Percentiles rank a stretch among this genome's conserved stretches.
These are phyloP conservation scores for Dicorynia guianensis DNA, from an alignment of 306 rosid genomes.

Conservation along the genomic window DNA sequence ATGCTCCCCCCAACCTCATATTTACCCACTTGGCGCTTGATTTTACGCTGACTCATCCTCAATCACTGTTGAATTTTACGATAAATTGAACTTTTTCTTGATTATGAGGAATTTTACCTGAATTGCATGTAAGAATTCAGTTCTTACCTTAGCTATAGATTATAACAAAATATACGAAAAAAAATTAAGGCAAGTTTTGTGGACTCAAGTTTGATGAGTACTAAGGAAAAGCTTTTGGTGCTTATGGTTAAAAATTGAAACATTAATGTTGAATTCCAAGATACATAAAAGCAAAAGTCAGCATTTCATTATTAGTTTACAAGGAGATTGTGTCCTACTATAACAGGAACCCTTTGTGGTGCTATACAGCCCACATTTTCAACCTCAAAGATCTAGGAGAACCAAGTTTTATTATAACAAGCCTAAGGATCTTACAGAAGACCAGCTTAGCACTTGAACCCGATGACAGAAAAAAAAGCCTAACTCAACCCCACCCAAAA, in stretches of 20 bases:
- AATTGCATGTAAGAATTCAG: slow-evolving; percentile 44
- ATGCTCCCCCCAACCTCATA: slow-evolving; percentile 96
- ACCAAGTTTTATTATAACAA: background rate
- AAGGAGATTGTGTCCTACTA: background rate
- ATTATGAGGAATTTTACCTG: slow-evolving; percentile 38
- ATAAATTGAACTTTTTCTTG: slow-evolving; percentile 34
- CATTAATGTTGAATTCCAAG: slow-evolving; percentile 24
- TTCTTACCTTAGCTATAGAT: slow-evolving; percentile 1
- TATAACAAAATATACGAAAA: background rate
- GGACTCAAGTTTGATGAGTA: background rate
- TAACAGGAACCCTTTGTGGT: slow-evolving; percentile 2
- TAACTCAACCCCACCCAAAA: too few species aligned
- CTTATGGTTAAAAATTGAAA: slow-evolving; percentile 14
- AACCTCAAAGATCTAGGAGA: slow-evolving; percentile 30
- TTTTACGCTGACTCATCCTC: slow-evolving; percentile 80
- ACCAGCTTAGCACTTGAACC: background rate
- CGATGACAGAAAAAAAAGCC: background rate
- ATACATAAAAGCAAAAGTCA: slow-evolving; percentile 29
- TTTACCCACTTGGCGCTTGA: slow-evolving; percentile 89
- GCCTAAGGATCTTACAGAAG: background rate
- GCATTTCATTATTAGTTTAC: background rate
- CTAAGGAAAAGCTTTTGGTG: background rate
- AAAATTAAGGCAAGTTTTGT: slow-evolving; percentile 14
- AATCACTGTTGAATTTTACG: slow-evolving; percentile 35
- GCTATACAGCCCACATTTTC: slow-evolving; percentile 24